A percentile compares a stretch with the other conserved stretches of the same genome.
Evolutionary conservation across 2,329 filamentous ascomycete species (phyloP).

Genomic region (Corynespora cassiicola): DNA sequence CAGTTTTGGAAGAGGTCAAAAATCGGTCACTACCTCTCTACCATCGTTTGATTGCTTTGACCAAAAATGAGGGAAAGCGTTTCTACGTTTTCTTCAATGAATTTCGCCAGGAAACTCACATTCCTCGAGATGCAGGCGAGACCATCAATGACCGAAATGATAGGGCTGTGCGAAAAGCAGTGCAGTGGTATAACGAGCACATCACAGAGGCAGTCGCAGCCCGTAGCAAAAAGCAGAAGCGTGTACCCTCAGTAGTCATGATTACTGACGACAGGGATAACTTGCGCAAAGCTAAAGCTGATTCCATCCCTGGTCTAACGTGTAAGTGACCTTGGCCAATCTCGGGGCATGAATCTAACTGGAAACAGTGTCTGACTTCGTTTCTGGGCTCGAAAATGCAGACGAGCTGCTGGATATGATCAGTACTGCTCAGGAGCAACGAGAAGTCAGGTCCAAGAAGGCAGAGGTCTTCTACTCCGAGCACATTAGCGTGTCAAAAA

Average conservation of each 20-base stretch:
- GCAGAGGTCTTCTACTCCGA: slow-evolving; percentile 84
- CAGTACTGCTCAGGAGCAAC: slow-evolving; percentile 75
- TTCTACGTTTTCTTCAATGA: slow-evolving; percentile 99
- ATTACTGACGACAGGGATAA: slow-evolving; percentile 93
- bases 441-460: slow-evolving; percentile 69
- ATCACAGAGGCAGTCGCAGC: slow-evolving; percentile 68
- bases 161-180: slow-evolving; percentile 83
- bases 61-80: slow-evolving; percentile 94
- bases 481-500: slow-evolving; percentile 85
- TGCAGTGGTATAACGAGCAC: slow-evolving; percentile 90
- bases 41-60: slow-evolving; percentile 87
- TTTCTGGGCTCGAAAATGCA: slow-evolving; percentile 81
- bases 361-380: slow-evolving; percentile 68
- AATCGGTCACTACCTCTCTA: slow-evolving; percentile 94
- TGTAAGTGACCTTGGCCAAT: slow-evolving; percentile 28
- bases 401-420: slow-evolving; percentile 93
- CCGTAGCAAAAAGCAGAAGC: slow-evolving; percentile 55
- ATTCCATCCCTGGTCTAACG: slow-evolving; percentile 73
- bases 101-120: slow-evolving; percentile 90
- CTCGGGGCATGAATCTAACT: slow-evolving; percentile 15
- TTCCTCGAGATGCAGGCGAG: slow-evolving; percentile 76
- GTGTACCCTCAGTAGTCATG: slow-evolving; percentile 83
- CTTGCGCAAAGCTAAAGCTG: slow-evolving; percentile 78
- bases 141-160: slow-evolving; percentile 97
- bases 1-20: slow-evolving; percentile 93